Evolutionary conservation across 148 eudicot genomes (phyloP).

Genomic region (Rhododendron kiyosumense): DNA sequence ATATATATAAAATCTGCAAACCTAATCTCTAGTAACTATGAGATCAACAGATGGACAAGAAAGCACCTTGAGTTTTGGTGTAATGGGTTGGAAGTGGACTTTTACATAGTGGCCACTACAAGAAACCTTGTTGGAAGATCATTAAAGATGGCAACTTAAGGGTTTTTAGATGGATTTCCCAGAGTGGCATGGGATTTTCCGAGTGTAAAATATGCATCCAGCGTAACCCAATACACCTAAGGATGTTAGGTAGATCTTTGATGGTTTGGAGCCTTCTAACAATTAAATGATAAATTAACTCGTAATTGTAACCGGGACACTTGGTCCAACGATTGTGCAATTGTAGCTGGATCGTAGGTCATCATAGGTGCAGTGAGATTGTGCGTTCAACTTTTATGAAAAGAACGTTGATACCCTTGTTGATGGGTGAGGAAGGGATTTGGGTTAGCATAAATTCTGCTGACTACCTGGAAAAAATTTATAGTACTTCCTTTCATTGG

Average conservation of each 20-base stretch:
- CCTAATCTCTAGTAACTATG: neutral
- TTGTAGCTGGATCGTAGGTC: no score
- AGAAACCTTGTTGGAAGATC: neutral
- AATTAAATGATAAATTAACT: neutral
- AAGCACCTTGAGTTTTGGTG: neutral
- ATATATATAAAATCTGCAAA: neutral
- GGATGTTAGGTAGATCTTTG: neutral
- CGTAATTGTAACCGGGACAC: no score
- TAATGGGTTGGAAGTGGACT: neutral
- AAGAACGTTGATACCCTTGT: neutral
- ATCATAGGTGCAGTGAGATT: neutral
- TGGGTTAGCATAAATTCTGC: neutral
- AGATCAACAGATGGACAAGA: neutral
- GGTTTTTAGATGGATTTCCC: neutral
- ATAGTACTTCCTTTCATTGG: neutral
- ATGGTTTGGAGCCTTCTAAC: neutral
- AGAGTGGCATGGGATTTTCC: neutral
- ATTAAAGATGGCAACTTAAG: neutral
- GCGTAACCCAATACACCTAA: neutral
- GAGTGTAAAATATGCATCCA: neutral
- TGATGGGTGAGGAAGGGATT: neutral
- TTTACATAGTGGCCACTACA: constrained; percentile 8
- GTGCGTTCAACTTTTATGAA: neutral
- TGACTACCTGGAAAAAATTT: no score
- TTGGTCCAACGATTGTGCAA: no score